A percentile compares a stretch with the other conserved stretches of the same genome.
phyloP scores from a whole-genome alignment of 2,329 filamentous ascomycete genomes.

The Sporothrix phasma region DNA sequence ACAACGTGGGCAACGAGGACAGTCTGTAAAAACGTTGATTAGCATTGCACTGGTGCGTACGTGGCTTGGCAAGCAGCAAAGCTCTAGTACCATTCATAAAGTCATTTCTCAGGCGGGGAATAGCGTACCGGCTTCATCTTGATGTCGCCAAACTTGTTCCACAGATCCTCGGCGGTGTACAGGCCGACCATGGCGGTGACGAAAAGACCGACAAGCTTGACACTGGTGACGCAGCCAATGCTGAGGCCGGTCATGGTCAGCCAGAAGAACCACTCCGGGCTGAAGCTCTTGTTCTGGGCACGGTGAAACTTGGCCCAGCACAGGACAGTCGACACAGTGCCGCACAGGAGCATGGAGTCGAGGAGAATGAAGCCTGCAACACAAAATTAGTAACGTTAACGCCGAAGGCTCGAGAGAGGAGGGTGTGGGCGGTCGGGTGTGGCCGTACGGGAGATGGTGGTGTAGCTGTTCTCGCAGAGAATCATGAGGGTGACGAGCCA shows the following conservation, averaged over 20 bases:
- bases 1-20: constrained; percentile 57
- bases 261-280: constrained; percentile 89
- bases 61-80: too few relatives aligned
- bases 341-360: constrained; percentile 97
- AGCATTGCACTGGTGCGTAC: background rate
- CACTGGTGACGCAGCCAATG: constrained; percentile 95
- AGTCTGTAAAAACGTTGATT: constrained; percentile 17
- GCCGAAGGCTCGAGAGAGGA: background rate
- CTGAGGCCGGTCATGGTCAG: constrained; percentile 86
- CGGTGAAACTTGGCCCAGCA: constrained; percentile 97
- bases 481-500: constrained; percentile 97
- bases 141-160: constrained; percentile 92
- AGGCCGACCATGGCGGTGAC: constrained; percentile 89
- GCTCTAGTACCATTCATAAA: too few relatives aligned
- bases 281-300: constrained; percentile 76
- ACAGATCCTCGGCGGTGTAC: constrained; percentile 93
- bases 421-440: background rate
- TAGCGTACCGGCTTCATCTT: constrained; percentile 71
- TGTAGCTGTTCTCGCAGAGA: constrained; percentile 97
- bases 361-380: constrained; percentile 69
- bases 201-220: constrained; percentile 97
- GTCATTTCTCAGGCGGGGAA: background rate
- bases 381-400: background rate
- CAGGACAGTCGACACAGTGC: constrained; percentile 93
- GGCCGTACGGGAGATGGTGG: constrained; percentile 72